These are phyloP conservation scores for Hypoxylon sp. DNA, from an alignment of 2,329 filamentous ascomycete genomes.

Conservation along the genomic window DNA sequence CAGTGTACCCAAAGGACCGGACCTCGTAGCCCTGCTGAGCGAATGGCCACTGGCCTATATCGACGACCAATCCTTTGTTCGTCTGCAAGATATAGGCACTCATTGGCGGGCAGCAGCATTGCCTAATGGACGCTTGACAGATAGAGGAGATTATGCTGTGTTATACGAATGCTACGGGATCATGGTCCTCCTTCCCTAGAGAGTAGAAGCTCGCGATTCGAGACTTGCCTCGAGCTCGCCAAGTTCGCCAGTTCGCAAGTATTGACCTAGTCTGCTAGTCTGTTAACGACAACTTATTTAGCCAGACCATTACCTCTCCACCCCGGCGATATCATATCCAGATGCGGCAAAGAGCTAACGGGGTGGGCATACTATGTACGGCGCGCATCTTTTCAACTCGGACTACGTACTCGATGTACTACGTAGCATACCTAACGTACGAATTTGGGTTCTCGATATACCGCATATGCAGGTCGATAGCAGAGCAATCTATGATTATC, in stretches of 20 bases:
- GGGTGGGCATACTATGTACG: constrained; percentile 19
- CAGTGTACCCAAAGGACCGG: constrained; percentile 30
- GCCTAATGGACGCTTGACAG: constrained; percentile 28
- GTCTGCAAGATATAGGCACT: constrained; percentile 20
- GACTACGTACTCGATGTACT: constrained; percentile 34
- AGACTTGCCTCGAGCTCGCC: constrained; percentile 22
- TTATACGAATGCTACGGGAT: constrained; percentile 23
- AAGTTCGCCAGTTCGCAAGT: constrained; percentile 37
- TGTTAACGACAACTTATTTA: constrained; percentile 28
- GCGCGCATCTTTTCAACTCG: constrained; percentile 16
- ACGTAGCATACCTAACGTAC: constrained; percentile 32
- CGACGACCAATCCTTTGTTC: constrained; percentile 35
- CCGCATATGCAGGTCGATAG: constrained; percentile 41
- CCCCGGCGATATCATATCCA: constrained; percentile 40
- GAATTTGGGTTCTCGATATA: constrained; percentile 40
- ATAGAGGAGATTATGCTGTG: constrained; percentile 26
- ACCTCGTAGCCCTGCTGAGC: constrained; percentile 33
- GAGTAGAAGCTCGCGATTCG: constrained; percentile 27
- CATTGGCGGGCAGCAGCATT: constrained; percentile 37
- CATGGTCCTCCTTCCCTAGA: constrained; percentile 23
- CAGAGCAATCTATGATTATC: constrained; percentile 46
- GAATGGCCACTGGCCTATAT: constrained; percentile 30
- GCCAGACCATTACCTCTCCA: constrained; percentile 24
- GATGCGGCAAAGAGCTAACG: constrained; percentile 38
- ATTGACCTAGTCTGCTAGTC: constrained; percentile 30